A percentile compares a stretch with the other conserved stretches of the same genome.
Evolutionary conservation across 2,329 filamentous ascomycete genomes (phyloP).

Genomic region (Clonostachys rosea): DNA sequence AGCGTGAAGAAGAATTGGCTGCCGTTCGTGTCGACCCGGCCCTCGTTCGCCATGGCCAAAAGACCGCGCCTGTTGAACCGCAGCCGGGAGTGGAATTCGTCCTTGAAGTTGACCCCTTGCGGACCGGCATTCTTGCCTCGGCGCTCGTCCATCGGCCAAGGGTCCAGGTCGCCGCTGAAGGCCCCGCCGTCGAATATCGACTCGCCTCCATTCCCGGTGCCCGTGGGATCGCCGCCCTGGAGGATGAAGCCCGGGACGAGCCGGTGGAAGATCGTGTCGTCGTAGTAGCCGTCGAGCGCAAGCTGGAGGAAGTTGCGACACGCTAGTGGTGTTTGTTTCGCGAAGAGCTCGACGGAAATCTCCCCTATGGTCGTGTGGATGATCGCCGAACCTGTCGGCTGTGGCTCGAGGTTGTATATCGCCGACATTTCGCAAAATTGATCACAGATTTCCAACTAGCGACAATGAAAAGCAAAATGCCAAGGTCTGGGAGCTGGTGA

Average conservation of each 20-base stretch:
- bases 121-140: conserved; percentile 56
- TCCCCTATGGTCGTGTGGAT: conserved; percentile 88
- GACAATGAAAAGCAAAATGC: too few relatives aligned
- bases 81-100: conserved; percentile 88
- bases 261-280: conserved; percentile 89
- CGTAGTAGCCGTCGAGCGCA: conserved; percentile 93
- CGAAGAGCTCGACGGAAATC: conserved; percentile 88
- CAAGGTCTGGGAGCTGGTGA: too few relatives aligned
- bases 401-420: conserved; percentile 91
- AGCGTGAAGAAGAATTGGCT: conserved; percentile 98
- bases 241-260: conserved; percentile 88
- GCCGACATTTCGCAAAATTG: conserved; percentile 61
- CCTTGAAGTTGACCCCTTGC: conserved; percentile 59
- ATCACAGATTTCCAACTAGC: too few relatives aligned
- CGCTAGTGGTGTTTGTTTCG: conserved; percentile 86
- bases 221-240: conserved; percentile 91
- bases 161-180: conserved; percentile 67
- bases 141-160: conserved; percentile 64
- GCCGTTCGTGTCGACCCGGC: conserved; percentile 73
- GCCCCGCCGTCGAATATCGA: conserved; percentile 86
- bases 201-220: conserved; percentile 86
- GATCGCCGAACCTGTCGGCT: conserved; percentile 87
- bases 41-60: conserved; percentile 93
- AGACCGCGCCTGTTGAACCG: conserved; percentile 90
- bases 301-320: conserved; percentile 95